These are phyloP conservation scores for Russula sp. DNA, from an alignment of 768 basidiomycete genomes.

Conservation along the genomic window DNA sequence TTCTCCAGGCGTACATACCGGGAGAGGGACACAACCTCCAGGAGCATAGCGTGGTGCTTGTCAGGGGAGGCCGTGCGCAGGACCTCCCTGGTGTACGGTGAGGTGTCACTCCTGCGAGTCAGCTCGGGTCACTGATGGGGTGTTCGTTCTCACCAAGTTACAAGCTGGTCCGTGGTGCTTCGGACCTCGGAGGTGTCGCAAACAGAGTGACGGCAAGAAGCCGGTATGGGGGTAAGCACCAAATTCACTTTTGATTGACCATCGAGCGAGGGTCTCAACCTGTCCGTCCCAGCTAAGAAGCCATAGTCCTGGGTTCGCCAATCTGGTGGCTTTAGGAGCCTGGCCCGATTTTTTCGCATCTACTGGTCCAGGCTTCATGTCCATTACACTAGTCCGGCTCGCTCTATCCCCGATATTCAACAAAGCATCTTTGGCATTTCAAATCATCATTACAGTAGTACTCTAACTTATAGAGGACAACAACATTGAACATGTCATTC, in stretches of 20 bases:
- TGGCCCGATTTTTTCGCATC: not conserved
- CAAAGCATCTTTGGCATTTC: not conserved
- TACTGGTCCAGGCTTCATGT: not conserved
- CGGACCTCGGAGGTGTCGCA: conserved; percentile 89
- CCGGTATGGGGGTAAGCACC: conserved; percentile 77
- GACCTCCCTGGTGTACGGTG: conserved; percentile 98
- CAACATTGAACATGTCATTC: not conserved
- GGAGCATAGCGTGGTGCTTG: conserved; percentile 92
- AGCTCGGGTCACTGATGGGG: not conserved
- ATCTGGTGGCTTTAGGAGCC: not conserved
- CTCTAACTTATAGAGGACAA: not conserved
- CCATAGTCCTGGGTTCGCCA: conserved; percentile 13
- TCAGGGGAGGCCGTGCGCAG: conserved; percentile 93
- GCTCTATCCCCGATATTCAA: not conserved
- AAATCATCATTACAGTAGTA: not conserved
- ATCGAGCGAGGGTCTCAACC: not conserved
- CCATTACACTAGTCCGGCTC: not conserved
- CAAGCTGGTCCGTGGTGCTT: conserved; percentile 87
- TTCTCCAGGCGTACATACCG: conserved; percentile 88
- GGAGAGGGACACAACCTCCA: conserved; percentile 98
- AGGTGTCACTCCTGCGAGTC: conserved; percentile 25
- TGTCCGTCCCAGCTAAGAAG: conserved; percentile 8
- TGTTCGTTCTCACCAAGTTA: conserved; percentile 50
- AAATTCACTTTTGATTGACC: not conserved
- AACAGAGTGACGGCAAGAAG: conserved; percentile 77